Conservation (phyloP, 1,284 basidiomycete species). For the Peniophora sp. region DNA sequence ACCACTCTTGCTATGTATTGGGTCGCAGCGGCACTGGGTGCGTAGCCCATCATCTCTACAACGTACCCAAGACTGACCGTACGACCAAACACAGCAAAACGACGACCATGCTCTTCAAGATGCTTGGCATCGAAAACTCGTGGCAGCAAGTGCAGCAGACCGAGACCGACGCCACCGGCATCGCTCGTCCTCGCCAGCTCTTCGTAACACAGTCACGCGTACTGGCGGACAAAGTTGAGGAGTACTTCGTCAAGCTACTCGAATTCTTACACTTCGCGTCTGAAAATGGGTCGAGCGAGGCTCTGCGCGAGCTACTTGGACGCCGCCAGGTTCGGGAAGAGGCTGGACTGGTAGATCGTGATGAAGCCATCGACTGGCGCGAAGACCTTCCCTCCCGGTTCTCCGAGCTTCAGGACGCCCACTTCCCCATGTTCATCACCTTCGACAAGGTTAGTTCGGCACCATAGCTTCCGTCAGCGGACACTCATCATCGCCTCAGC, state of each 20-base stretch:
- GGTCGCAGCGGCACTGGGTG: constrained; percentile 71
- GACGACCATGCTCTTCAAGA: constrained; percentile 69
- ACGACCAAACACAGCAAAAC: constrained; percentile 52
- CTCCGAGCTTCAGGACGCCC: constrained; percentile 45
- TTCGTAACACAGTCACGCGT: constrained; percentile 67
- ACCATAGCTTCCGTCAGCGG: constrained; percentile 3
- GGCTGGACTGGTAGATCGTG: constrained; percentile 34
- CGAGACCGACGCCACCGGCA: constrained; percentile 16
- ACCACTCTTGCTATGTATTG: constrained; percentile 56
- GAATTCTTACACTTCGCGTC: constrained; percentile 36
- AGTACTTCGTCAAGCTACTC: constrained; percentile 51
- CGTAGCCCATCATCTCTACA: constrained; percentile 7
- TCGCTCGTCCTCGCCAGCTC: constrained; percentile 48
- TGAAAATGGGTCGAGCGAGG: constrained; percentile 17
- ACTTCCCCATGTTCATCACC: constrained; percentile 69
- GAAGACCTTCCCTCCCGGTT: constrained; percentile 46
- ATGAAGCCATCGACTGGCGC: constrained; percentile 39
- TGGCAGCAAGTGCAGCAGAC: constrained; percentile 23
- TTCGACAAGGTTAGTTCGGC: constrained; percentile 43
- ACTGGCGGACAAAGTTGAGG: constrained; percentile 57
- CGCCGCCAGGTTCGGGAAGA: constrained; percentile 18
- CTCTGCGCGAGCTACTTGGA: constrained; percentile 22
- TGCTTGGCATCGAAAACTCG: constrained; percentile 53
- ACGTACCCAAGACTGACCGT: constrained; percentile 1
- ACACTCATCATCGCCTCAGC: background rate